Conservation (phyloP, 768 basidiomycete genomes). For the Suillus subluteus region DNA sequence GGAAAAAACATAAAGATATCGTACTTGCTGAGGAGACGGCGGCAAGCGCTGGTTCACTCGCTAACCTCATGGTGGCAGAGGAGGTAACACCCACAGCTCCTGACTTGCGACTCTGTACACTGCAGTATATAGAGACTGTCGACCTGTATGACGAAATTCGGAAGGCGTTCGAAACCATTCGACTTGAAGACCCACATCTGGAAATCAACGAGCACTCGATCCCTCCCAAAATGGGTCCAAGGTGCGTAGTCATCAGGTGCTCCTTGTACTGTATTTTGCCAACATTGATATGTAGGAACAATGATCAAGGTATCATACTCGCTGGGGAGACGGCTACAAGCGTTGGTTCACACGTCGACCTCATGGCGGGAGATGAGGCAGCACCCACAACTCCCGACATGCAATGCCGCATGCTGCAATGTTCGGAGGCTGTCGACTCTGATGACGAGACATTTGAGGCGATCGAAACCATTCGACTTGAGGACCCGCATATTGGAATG, state of each 20-base stretch:
- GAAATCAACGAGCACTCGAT: constrained; percentile 20
- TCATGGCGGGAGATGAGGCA: constrained; percentile 37
- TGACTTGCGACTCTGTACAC: background rate
- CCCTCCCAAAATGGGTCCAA: background rate
- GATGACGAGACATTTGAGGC: constrained; percentile 22
- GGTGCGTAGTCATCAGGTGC: background rate
- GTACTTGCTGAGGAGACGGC: background rate
- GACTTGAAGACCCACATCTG: constrained; percentile 29
- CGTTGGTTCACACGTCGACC: constrained; percentile 38
- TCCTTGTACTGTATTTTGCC: background rate
- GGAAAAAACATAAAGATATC: background rate
- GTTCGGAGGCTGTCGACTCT: constrained; percentile 29
- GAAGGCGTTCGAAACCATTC: constrained; percentile 34
- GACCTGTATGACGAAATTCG: background rate
- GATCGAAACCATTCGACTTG: constrained; percentile 38
- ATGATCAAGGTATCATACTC: constrained; percentile 32
- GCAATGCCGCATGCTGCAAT: constrained; percentile 33
- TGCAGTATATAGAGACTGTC: background rate
- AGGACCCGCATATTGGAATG: constrained; percentile 25
- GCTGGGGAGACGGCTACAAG: constrained; percentile 43
- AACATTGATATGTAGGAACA: background rate
- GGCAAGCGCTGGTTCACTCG: constrained; percentile 1
- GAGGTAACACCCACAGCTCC: constrained; percentile 26
- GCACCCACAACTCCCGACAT: constrained; percentile 29
- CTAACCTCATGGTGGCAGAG: constrained; percentile 27